Evolutionary conservation across 2,329 filamentous ascomycete genomes (phyloP), one percentile per base, ranked within the genome.

Genomic region (Aureobasidium sp.): DNA sequence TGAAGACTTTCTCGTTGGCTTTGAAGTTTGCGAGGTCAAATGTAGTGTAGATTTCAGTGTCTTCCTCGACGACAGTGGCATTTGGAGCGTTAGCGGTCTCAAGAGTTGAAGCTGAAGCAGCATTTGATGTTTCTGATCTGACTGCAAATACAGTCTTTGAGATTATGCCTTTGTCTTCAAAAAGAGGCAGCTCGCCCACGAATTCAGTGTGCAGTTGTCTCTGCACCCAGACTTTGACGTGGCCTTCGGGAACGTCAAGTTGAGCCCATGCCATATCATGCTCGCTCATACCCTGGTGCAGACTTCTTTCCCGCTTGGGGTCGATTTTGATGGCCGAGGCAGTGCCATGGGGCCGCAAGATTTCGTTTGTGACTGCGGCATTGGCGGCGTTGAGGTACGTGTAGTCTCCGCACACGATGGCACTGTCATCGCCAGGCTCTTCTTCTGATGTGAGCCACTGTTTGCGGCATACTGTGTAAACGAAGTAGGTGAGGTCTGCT

Each of bases 391-490:
- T 51, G 17, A 59, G 62, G 20, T 50, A 55, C 5, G 53, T 39
- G 48, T 39, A 50, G 20, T 34, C 12, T 34, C 41, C 32, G 48
- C 44, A 61, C 12, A 41, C 20, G 12, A 60, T 17, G 9, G 15
- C 39, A 8, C 20, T 48, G 10, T 39, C 39, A 50, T 55, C 50
- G 6, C 47, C 47, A 12, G 55, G 47, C 36, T 47, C 47, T 20
- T 50, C 27, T 13, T 32, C 39, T 7, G 36, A 5, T 13, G n/a
- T 26, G 15, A 13, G 27, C 62, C 62, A 63, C 24, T 55, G 48
- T 39, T 63, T 60, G 34, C 55, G 62, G 2, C 29, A 32, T 7
- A 63, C 62, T 15, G 29, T 46, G 50, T 63, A 63, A 5, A 63
- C 50, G 24, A 53, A 55, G 43, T 52, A 61, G 15, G 24, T 55